phyloP scores from a whole-genome alignment of 2,329 filamentous ascomycete species.

The Penicillium sp. region DNA sequence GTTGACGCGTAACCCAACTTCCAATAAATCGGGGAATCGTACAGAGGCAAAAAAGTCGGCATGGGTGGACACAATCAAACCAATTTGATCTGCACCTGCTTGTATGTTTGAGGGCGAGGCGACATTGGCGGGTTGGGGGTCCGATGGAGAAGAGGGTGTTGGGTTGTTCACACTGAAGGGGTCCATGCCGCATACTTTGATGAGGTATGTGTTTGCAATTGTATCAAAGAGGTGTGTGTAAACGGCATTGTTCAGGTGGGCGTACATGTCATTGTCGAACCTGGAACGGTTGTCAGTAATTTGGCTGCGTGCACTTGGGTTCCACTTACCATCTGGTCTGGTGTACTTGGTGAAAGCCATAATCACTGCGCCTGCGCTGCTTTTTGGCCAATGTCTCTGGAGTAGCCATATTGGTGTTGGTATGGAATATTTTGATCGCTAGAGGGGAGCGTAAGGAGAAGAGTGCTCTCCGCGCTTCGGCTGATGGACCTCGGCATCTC shows the following conservation, averaged over 20 bases:
- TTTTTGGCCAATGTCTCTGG: slow-evolving; percentile 54
- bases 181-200: slow-evolving; percentile 71
- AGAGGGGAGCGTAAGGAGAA: neutral
- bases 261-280: slow-evolving; percentile 94
- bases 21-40: slow-evolving; percentile 77
- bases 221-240: slow-evolving; percentile 90
- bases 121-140: slow-evolving; percentile 10
- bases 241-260: slow-evolving; percentile 88
- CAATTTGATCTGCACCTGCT: slow-evolving; percentile 62
- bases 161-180: slow-evolving; percentile 60
- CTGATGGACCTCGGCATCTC: slow-evolving; percentile 19
- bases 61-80: slow-evolving; percentile 80
- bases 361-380: slow-evolving; percentile 66
- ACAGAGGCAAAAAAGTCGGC: slow-evolving; percentile 83
- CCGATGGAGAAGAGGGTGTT: slow-evolving; percentile 12
- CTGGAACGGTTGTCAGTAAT: slow-evolving; percentile 44
- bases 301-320: neutral
- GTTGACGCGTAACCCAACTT: slow-evolving; percentile 78
- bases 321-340: slow-evolving; percentile 73
- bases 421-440: neutral
- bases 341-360: slow-evolving; percentile 77
- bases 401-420: slow-evolving; percentile 21
- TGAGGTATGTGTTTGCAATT: slow-evolving; percentile 85
- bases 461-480: slow-evolving; percentile 10
- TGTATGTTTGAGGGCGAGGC: neutral